A percentile compares a stretch with the other conserved stretches of the same genome.
phyloP scores from a whole-genome alignment of 1,284 basidiomycete species.

The Puccinia brachypodii region DNA sequence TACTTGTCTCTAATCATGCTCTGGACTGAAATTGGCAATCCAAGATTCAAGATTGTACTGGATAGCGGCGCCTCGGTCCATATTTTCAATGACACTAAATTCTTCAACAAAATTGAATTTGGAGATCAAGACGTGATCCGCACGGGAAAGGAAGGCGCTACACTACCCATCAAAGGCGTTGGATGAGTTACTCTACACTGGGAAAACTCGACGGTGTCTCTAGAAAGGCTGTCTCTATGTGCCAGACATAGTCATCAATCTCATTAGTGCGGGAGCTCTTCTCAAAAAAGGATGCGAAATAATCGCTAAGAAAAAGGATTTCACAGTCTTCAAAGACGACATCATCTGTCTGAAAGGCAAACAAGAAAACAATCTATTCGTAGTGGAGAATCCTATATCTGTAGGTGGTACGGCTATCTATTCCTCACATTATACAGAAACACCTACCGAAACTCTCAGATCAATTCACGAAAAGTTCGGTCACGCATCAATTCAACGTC shows the following conservation, averaged over 20 bases:
- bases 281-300: background rate
- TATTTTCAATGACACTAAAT: slow-evolving; percentile 1
- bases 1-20: background rate
- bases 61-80: slow-evolving; percentile 16
- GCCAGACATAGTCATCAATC: background rate
- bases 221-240: background rate
- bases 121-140: background rate
- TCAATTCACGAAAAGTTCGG: background rate
- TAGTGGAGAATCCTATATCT: background rate
- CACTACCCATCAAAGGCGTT: background rate
- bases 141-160: slow-evolving; percentile 2
- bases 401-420: background rate
- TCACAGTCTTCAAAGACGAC: background rate
- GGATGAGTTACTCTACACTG: background rate
- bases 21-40: background rate
- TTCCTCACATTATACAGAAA: background rate
- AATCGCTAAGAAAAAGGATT: background rate
- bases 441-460: background rate
- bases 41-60: background rate
- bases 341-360: background rate
- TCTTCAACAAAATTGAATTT: slow-evolving; percentile 1
- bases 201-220: background rate
- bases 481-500: background rate
- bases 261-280: background rate
- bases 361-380: background rate